Conservation (phyloP, 768 basidiomycete species). For the Pleurotus citrinopileatus region DNA sequence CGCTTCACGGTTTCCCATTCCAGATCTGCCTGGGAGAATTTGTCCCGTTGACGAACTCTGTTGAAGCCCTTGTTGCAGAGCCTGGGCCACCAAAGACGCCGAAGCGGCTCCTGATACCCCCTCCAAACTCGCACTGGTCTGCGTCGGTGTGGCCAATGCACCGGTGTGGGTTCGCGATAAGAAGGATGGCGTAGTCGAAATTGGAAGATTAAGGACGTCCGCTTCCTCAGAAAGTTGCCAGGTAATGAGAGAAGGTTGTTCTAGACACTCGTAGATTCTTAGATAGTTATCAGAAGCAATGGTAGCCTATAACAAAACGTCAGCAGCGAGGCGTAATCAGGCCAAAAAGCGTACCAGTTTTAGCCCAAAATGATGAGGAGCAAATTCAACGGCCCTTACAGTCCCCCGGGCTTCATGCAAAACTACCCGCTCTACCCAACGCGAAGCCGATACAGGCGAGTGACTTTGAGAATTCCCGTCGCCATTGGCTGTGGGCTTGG, state of each 20-base stretch:
- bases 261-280: slow-evolving; percentile 88
- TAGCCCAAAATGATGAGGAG: slow-evolving; percentile 83
- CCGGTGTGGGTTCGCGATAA: slow-evolving; percentile 50
- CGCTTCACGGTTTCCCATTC: slow-evolving; percentile 15
- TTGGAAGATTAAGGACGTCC: slow-evolving; percentile 62
- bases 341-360: slow-evolving; percentile 61
- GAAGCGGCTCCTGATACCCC: slow-evolving; percentile 35
- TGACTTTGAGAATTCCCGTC: slow-evolving; percentile 21
- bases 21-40: slow-evolving; percentile 10
- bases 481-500: slow-evolving; percentile 15
- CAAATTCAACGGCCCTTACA: slow-evolving; percentile 83
- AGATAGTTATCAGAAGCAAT: slow-evolving; percentile 87
- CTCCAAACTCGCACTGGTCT: slow-evolving; percentile 52
- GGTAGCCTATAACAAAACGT: slow-evolving; percentile 59
- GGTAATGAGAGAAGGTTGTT: slow-evolving; percentile 65
- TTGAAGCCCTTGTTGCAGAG: slow-evolving; percentile 51
- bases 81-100: slow-evolving; percentile 61
- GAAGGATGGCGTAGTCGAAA: slow-evolving; percentile 35
- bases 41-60: slow-evolving; percentile 19
- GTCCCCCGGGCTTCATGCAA: slow-evolving; percentile 85
- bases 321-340: background rate
- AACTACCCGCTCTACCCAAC: slow-evolving; percentile 75
- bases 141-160: slow-evolving; percentile 70
- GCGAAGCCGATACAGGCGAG: slow-evolving; percentile 27
- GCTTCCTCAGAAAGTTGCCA: slow-evolving; percentile 79